Base-by-base conservation (phyloP, 2,329 filamentous ascomycete species). In the Aspergillus sp. region DNA sequence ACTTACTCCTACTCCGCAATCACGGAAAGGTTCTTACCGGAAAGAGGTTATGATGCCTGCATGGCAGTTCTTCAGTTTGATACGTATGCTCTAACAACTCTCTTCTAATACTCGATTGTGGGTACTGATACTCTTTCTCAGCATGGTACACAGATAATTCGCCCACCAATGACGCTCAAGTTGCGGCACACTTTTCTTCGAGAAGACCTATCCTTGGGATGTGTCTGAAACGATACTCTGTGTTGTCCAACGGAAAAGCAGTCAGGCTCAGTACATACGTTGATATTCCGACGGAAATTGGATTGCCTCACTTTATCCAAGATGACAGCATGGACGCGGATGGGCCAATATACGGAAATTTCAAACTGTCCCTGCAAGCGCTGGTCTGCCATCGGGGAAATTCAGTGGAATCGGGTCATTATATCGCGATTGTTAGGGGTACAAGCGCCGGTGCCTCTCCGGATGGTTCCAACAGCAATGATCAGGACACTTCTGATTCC, bases 41-140 rank as follows among this genome's bases (percentile, higher is more conserved):
- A 95, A 91, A 60, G 90, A 95, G 57, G 86, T 97, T 10, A 84
- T 91, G 46, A 95, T 97, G 73, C 91, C 91, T 32, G 93, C 93
- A 2, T 97, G 90, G 90, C 91, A 96, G 59, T 95, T 97, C 60
- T 97, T 96, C 69, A 89, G 87, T 58, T 73, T 97, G 27, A 89
- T 96, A 56, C 90, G 86, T 90, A 72, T 69, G 86, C 75, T 33
- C n/a, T 41, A 11, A 7, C 46, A 12, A 13, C 6, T 32, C 31
- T 8, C 33, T 7, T 44, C 12, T 35, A 19, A 30, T 26, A 33
- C 11, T 32, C 19, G 45, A 49, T 39, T 48, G 27, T 26, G 47
- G 28, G 7, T 50, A 68, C 74, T 53, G 29, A 53, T 52, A 11
- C 51, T 11, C 74, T 11, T 35, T 46, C 48, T 43, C 58, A 90